These are phyloP conservation scores for Mucor mucedo DNA, from an alignment of 371 early-diverging fungal genomes.

Conservation along the genomic window DNA sequence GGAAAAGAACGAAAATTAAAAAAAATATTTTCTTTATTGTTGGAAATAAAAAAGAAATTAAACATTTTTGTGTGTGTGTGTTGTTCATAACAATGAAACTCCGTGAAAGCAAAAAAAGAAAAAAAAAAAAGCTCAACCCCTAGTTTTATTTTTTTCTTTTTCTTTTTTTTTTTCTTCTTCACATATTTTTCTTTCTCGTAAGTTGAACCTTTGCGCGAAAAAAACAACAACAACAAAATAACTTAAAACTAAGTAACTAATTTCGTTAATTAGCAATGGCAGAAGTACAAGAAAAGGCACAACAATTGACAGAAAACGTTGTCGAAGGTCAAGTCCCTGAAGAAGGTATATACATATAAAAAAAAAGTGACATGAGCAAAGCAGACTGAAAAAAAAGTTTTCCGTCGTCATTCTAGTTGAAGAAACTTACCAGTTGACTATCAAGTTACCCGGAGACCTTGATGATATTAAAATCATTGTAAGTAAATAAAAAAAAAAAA, in stretches of 20 bases:
- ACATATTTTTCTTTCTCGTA: no score
- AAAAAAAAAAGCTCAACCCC: neutral
- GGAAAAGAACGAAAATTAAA: neutral
- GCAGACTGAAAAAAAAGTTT: neutral
- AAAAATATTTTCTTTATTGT: no score
- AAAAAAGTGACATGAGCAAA: no score
- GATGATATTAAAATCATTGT: constrained; percentile 61
- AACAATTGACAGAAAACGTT: constrained; percentile 11
- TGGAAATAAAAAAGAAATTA: no score
- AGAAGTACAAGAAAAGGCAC: constrained; percentile 19
- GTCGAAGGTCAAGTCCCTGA: constrained; percentile 22
- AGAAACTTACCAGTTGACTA: constrained; percentile 60
- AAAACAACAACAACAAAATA: no score
- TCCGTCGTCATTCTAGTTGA: constrained; percentile 38
- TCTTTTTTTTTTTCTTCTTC: neutral
- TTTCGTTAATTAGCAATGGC: constrained; percentile 1
- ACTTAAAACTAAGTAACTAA: neutral
- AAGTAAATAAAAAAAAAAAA: constrained; percentile 11
- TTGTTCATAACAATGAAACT: no score
- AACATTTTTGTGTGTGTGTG: no score
- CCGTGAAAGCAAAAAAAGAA: neutral
- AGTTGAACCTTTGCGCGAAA: no score
- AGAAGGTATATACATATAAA: constrained; percentile 22
- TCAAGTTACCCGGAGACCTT: constrained; percentile 62
- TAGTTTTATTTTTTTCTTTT: neutral